Evolutionary conservation across 495 filamentous ascomycete species (phyloP), one percentile per base, ranked within the genome.

Genomic region (Penicillium parvum): DNA sequence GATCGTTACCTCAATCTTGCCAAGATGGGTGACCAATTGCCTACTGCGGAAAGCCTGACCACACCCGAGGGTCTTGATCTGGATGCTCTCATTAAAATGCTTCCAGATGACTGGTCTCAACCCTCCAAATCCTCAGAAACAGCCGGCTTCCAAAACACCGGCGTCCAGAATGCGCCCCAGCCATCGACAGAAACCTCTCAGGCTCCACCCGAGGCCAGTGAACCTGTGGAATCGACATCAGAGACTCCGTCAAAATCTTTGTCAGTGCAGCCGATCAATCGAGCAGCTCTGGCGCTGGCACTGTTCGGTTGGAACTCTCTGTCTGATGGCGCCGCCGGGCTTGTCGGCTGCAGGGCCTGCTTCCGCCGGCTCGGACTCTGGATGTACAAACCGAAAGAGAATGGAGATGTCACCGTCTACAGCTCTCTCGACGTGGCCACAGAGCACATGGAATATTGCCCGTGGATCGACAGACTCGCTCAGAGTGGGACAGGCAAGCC

Each of bases 311-410:
- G 92, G 94, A 78, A 85, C 49, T 79, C 79, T 30, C 76, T 84
- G 17, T 70, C 66, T 11, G 82, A 87, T 56, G 74, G 75, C 21
- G 73, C 77, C 14, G 74, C 82, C 3, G 85, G 82, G 32, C 66
- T 88, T n/a, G 82, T 82, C 11, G 81, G 78, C 0, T 98, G 92
- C 60, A 69, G 77, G 34, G 84, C 84, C 26, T 98, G 92, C 57
- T 88, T 96, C 53, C 81, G 90, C 45, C 81, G 89, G 5, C 72
- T 97, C 1, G 92, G 94, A 1, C 75, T 98, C 5, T 98, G 92
- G 92, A 82, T 98, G 66, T 98, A 95, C 69, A 86, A 82, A 32
- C 67, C 71, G 5, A 69, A 74, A 40, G 64, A 74, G 14, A 63
- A 79, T 3, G 75, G 72, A 11, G 77, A 77, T 17, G 69, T 76